Conservation (phyloP, 768 basidiomycete genomes). For the Pleurotus tuber-regium region DNA sequence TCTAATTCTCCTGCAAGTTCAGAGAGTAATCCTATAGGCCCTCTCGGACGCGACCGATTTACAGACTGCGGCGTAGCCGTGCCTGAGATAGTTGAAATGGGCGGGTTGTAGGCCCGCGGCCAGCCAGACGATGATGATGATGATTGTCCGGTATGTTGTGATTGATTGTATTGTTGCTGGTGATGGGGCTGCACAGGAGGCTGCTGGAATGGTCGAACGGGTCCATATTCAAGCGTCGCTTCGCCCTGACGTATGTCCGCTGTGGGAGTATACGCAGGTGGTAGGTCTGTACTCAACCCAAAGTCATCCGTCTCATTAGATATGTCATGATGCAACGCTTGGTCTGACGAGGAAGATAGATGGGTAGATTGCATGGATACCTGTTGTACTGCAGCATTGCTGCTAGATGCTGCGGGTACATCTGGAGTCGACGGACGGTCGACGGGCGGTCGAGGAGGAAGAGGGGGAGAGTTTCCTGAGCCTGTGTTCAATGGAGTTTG, state of each 20-base stretch:
- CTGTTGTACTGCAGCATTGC: not conserved
- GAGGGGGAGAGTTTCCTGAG: not conserved
- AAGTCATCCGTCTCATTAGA: conserved; percentile 5
- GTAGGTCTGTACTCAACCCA: conserved; percentile 48
- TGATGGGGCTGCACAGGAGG: conserved; percentile 24
- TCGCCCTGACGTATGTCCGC: conserved; percentile 58
- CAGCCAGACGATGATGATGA: conserved; percentile 16
- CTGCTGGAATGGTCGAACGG: conserved; percentile 21
- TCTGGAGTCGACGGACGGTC: not conserved
- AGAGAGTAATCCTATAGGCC: not conserved
- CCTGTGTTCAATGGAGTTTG: conserved; percentile 5
- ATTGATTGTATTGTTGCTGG: conserved; percentile 13
- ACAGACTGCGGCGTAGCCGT: conserved; percentile 19
- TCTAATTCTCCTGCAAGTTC: conserved; percentile 4
- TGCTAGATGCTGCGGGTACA: conserved; percentile 1
- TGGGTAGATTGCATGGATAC: not conserved
- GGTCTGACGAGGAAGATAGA: no score
- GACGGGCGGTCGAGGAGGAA: conserved; percentile 9
- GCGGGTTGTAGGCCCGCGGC: conserved; percentile 15
- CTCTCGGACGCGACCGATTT: not conserved
- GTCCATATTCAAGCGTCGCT: conserved; percentile 60
- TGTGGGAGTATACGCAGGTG: conserved; percentile 67
- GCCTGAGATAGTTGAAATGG: no score
- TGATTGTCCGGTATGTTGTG: conserved; percentile 14
- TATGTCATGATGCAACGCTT: no score